phyloP scores from a whole-genome alignment of 208 protist species.

The Trypanosomatidae sp. region DNA sequence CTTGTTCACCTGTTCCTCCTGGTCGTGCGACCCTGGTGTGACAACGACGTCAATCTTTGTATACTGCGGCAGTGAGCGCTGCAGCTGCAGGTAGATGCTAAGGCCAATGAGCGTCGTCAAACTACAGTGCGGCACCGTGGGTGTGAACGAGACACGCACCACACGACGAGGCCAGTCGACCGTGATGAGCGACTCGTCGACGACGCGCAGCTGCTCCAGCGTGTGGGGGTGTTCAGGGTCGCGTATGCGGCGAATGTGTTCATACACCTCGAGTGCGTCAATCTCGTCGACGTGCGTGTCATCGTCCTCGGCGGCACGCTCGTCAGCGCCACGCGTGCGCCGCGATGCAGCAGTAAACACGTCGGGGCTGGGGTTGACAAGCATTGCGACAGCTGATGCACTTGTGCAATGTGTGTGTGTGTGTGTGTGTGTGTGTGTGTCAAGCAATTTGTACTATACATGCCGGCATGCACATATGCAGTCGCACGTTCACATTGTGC shows the following conservation, averaged over 20 bases:
- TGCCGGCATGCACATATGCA: neutral
- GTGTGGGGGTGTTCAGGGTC: slow-evolving; percentile 98
- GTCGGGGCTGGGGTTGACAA: slow-evolving; percentile 60
- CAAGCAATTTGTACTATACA: too few species aligned
- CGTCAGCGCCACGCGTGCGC: slow-evolving; percentile 14
- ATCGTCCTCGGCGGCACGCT: slow-evolving; percentile 32
- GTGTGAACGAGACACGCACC: slow-evolving; percentile 94
- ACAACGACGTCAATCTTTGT: slow-evolving; percentile 94
- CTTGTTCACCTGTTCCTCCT: slow-evolving; percentile 96
- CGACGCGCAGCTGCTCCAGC: slow-evolving; percentile 96
- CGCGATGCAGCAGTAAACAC: slow-evolving; percentile 16
- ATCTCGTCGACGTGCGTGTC: slow-evolving; percentile 67
- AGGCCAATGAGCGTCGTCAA: slow-evolving; percentile 98
- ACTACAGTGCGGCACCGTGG: slow-evolving; percentile 97
- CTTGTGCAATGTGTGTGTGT: too few species aligned
- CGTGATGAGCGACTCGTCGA: slow-evolving; percentile 78
- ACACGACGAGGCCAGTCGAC: slow-evolving; percentile 62
- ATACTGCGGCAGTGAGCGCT: slow-evolving; percentile 86
- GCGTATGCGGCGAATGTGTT: slow-evolving; percentile 93
- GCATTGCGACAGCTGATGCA: slow-evolving; percentile 6
- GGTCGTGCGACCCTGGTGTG: slow-evolving; percentile 87
- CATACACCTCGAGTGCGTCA: slow-evolving; percentile 92
- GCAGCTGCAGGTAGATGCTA: slow-evolving; percentile 93
- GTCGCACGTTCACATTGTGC: too few species aligned
- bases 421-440: too few species aligned